Evolutionary conservation across 163 green algal genomes (phyloP).

Genomic region (Smithsoniella earleae): DNA sequence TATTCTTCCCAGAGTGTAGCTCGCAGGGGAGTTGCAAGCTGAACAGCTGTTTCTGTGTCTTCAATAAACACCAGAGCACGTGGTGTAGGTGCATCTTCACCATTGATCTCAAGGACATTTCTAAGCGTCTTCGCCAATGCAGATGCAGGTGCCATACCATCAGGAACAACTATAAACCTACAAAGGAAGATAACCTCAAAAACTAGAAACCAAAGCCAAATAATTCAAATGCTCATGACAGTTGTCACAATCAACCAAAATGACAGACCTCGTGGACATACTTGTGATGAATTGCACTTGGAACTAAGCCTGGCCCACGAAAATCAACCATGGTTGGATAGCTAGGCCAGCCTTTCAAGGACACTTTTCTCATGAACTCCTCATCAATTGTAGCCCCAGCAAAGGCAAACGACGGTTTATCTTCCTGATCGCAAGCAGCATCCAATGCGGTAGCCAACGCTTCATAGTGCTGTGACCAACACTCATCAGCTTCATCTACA

Average conservation of each 20-base stretch:
- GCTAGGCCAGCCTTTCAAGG: neutral
- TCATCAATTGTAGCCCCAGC: neutral
- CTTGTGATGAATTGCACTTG: constrained; percentile 3
- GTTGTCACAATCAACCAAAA: neutral
- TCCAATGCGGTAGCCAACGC: neutral
- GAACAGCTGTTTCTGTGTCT: neutral
- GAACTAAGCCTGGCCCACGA: neutral
- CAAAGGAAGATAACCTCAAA: neutral
- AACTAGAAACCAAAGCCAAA: neutral
- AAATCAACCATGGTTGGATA: neutral
- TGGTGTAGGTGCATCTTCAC: neutral
- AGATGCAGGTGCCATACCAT: neutral
- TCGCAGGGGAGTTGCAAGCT: constrained; percentile 9
- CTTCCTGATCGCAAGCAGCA: neutral
- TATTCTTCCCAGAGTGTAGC: constrained; percentile 27
- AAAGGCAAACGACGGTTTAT: constrained; percentile 23
- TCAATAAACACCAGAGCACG: neutral
- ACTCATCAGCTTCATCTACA: constrained; percentile 16
- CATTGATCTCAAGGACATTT: neutral
- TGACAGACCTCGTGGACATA: neutral
- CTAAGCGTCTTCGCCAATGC: constrained; percentile 4
- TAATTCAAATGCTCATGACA: too few species aligned
- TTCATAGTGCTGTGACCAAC: neutral
- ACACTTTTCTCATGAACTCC: neutral
- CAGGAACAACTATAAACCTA: constrained; percentile 21